Base-by-base conservation (phyloP, 768 basidiomycete genomes). In the Stropharia rugosoannulata region DNA sequence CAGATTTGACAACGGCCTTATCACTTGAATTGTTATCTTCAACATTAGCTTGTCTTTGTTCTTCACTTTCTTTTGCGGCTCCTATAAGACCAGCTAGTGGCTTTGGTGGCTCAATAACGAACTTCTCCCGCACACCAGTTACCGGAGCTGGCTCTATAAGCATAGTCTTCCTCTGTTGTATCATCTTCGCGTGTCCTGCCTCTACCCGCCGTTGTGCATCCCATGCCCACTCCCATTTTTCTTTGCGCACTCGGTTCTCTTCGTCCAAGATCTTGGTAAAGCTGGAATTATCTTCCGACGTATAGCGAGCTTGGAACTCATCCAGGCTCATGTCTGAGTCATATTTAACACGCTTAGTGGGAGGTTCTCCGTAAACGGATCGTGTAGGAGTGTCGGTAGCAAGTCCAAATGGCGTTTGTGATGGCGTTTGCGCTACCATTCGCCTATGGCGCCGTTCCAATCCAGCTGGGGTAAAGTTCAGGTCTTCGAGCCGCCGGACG, bases 241-340 rank as follows among this genome's bases (percentile, higher is more conserved):
- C 90, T 67, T 85, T 86, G 56, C 94, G 80, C 62, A 81, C 79
- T 69, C 78, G 74, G 67, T 99, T 98, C 77, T 98, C 96, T 52
- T 89, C 85, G 56, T 94, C 85, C 52, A 99, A 73, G 56, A 98
- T 95, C 59, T 92, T 80, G 8, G 94, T 93, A 68, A 99, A 98
- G 57, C 95, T 97, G 5, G 95, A 86, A 69, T 99, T 99, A 71
- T 99, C 97, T 67, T 98, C 95, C 0, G 95, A 97, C 1, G 97
- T 98, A 68, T 93, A 97, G 41, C 81, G 82, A 0, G 92, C 84
- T 68, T 98, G 97, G 69, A 98, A 99, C 13, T 75, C 75, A 68
- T 98, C 94, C 15, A 98, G 80, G 53, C 81, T 86, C 66, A 93
- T 73, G 56, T 76, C 68, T 2, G 75, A 73, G 62, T 91, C 80